Evolutionary conservation across 148 eudicot species (phyloP).

Genomic region (Rhododendron vialii): DNA sequence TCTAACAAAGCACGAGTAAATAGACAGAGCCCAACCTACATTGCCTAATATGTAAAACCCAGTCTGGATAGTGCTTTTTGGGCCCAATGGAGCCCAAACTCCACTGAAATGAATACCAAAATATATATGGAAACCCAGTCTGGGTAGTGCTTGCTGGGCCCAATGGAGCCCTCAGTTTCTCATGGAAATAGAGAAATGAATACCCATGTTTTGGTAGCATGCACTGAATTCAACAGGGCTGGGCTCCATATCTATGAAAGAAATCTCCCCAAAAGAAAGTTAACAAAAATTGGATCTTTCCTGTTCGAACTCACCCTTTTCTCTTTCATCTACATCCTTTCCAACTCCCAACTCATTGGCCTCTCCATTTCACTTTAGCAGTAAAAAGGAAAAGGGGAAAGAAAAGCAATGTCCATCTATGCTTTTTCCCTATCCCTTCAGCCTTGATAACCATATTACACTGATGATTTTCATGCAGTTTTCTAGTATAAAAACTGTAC

Average conservation of each 20-base stretch:
- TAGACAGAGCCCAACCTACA: constrained; percentile 3
- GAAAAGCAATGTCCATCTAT: constrained; percentile 15
- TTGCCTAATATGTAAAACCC: neutral
- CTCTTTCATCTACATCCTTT: constrained; percentile 14
- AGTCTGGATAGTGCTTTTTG: neutral
- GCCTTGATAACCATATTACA: constrained; percentile 1
- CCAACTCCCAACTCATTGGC: constrained; percentile 5
- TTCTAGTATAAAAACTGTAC: neutral
- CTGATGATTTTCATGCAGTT: constrained; percentile 38
- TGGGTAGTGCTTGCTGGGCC: constrained; percentile 1
- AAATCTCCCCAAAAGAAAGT: neutral
- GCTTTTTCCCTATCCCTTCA: constrained; percentile 14
- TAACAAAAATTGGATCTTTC: constrained; percentile 5
- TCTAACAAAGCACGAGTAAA: neutral
- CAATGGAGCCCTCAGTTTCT: neutral
- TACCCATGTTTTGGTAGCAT: neutral
- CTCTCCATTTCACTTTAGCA: constrained; percentile 10
- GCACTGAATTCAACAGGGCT: constrained; percentile 13
- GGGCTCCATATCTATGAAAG: constrained; percentile 13
- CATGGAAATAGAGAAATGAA: neutral
- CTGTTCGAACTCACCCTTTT: constrained; percentile 1
- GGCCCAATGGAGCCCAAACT: neutral
- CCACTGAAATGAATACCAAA: neutral
- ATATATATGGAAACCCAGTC: neutral
- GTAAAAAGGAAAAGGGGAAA: neutral